These are phyloP conservation scores for Eucalyptus pumila DNA, from an alignment of 345 rosid species.

Conservation along the genomic window DNA sequence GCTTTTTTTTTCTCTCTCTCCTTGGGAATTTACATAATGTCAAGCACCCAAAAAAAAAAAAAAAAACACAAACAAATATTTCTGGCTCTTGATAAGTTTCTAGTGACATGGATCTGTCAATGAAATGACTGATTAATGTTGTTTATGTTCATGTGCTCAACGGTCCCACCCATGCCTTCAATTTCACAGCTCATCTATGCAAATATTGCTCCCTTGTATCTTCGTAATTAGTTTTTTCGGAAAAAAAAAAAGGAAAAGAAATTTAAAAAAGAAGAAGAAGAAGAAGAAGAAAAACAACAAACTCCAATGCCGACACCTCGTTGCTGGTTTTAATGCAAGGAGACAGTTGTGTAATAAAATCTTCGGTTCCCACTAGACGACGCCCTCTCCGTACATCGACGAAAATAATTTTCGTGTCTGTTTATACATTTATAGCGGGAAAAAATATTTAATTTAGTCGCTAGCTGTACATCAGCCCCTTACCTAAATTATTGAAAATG, in stretches of 20 bases:
- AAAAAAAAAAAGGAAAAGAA: neutral
- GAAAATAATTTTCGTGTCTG: neutral
- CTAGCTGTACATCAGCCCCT: neutral
- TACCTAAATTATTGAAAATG: neutral
- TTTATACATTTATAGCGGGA: neutral
- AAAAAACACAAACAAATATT: neutral
- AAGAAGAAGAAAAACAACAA: neutral
- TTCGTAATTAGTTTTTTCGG: neutral
- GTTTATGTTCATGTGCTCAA: neutral
- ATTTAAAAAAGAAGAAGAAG: too few species aligned
- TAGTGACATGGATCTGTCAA: neutral
- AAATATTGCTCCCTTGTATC: neutral
- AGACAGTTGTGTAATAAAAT: neutral
- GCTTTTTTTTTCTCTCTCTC: neutral
- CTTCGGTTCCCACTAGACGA: neutral
- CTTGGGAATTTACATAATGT: neutral
- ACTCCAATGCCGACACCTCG: neutral
- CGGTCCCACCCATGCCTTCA: neutral
- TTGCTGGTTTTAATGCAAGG: neutral
- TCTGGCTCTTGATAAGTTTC: neutral
- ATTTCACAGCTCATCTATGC: neutral
- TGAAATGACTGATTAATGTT: neutral
- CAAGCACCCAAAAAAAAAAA: neutral
- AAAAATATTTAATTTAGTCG: neutral
- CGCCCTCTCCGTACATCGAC: neutral